These are phyloP conservation scores for Firmiana major DNA, from an alignment of 345 rosid species.

Conservation along the genomic window DNA sequence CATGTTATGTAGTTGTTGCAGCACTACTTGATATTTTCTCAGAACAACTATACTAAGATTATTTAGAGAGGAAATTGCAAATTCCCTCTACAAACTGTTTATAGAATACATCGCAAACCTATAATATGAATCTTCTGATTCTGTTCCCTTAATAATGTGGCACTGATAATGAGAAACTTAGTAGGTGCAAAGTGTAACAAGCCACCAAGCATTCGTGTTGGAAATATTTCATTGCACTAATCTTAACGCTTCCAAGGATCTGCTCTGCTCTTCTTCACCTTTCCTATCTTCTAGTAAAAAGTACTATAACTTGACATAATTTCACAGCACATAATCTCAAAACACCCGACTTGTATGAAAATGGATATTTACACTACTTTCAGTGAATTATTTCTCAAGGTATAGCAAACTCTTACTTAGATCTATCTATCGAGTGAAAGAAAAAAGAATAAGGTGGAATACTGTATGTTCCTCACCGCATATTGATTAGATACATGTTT, in stretches of 20 bases:
- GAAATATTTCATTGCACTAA: neutral
- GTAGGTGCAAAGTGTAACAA: neutral
- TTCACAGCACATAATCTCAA: neutral
- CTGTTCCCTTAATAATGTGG: neutral
- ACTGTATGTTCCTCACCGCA: constrained; percentile 44
- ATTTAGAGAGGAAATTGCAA: neutral
- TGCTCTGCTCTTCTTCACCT: neutral
- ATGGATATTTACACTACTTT: neutral
- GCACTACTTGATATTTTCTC: neutral
- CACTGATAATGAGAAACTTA: neutral
- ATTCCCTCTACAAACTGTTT: neutral
- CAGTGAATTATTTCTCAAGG: neutral
- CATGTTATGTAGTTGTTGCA: neutral
- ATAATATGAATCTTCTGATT: neutral
- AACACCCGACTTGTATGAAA: neutral
- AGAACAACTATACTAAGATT: neutral
- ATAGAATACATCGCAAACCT: neutral
- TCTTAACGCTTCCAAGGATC: neutral
- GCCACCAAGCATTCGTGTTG: neutral
- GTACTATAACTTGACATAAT: neutral
- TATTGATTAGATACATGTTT: constrained; percentile 74
- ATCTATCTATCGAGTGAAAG: neutral
- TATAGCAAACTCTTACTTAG: neutral
- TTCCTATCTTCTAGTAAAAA: neutral
- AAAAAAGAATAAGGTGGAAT: neutral